phyloP scores from a whole-genome alignment of 768 basidiomycete genomes.

The Auricularia auricula-judae region DNA sequence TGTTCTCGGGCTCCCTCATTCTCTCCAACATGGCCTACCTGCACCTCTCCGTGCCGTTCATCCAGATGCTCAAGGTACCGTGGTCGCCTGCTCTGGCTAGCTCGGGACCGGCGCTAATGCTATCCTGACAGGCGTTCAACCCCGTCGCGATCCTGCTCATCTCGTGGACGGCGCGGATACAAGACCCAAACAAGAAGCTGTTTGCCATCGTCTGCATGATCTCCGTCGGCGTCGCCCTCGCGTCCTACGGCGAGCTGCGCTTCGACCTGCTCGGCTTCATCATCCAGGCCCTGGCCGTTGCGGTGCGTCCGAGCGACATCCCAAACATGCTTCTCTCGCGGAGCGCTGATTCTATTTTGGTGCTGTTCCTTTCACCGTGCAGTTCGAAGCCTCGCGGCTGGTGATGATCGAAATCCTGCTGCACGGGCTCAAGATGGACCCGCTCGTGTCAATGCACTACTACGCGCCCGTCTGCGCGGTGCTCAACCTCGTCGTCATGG shows the following conservation, averaged over 20 bases:
- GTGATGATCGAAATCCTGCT: slow-evolving; percentile 95
- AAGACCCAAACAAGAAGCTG: slow-evolving; percentile 76
- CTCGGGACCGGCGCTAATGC: neutral
- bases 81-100: neutral
- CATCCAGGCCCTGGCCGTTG: slow-evolving; percentile 78
- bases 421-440: slow-evolving; percentile 96
- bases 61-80: slow-evolving; percentile 81
- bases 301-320: slow-evolving; percentile 37
- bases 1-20: slow-evolving; percentile 88
- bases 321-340: neutral
- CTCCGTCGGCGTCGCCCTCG: slow-evolving; percentile 78
- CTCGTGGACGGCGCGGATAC: slow-evolving; percentile 81
- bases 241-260: slow-evolving; percentile 77
- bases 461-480: slow-evolving; percentile 91
- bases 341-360: neutral
- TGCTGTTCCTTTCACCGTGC: slow-evolving; percentile 2
- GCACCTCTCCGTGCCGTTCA: slow-evolving; percentile 84
- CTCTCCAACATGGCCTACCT: slow-evolving; percentile 90
- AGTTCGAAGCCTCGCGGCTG: slow-evolving; percentile 90
- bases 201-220: slow-evolving; percentile 83
- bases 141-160: slow-evolving; percentile 88
- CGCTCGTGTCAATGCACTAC: slow-evolving; percentile 89
- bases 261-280: slow-evolving; percentile 85
- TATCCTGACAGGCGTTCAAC: slow-evolving; percentile 59
- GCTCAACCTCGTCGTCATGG: slow-evolving; percentile 77